These are phyloP conservation scores for Monosporascus sp. DNA, from an alignment of 2,329 filamentous ascomycete species.

Conservation along the genomic window DNA sequence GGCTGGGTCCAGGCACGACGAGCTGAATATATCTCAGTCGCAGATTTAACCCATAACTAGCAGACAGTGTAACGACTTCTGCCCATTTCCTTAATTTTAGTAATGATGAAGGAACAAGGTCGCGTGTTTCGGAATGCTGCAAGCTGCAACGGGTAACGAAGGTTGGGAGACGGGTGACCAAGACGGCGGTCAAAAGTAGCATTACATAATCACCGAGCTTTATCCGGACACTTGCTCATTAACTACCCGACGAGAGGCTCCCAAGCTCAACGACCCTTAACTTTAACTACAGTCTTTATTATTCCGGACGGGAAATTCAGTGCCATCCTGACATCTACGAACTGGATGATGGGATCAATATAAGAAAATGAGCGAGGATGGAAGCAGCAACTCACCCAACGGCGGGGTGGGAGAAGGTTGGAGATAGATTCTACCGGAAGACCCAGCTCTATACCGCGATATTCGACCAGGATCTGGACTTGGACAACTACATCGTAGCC, in stretches of 20 bases:
- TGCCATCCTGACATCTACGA: too few relatives aligned
- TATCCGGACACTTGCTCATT: not conserved
- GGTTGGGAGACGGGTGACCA: too few relatives aligned
- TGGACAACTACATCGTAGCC: slow-evolving; percentile 88
- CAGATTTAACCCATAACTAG: too few relatives aligned
- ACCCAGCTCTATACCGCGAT: slow-evolving; percentile 87
- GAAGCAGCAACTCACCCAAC: slow-evolving; percentile 58
- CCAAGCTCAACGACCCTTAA: too few relatives aligned
- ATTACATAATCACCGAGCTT: not conserved
- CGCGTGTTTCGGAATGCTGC: too few relatives aligned
- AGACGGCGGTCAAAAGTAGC: not conserved
- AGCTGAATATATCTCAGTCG: too few relatives aligned
- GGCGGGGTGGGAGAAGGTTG: slow-evolving; percentile 90
- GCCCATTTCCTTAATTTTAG: too few relatives aligned
- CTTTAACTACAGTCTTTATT: not conserved
- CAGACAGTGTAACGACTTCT: too few relatives aligned
- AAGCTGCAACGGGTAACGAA: too few relatives aligned
- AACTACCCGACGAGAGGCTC: not conserved
- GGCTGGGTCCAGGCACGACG: too few relatives aligned
- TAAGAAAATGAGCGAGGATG: slow-evolving; percentile 35
- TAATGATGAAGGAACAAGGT: too few relatives aligned
- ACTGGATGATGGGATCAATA: slow-evolving; percentile 21
- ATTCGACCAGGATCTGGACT: slow-evolving; percentile 88
- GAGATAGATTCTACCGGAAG: slow-evolving; percentile 93
- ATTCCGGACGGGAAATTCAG: not conserved